phyloP scores from a whole-genome alignment of 441 rosid species.

The Aleurites moluccanus region DNA sequence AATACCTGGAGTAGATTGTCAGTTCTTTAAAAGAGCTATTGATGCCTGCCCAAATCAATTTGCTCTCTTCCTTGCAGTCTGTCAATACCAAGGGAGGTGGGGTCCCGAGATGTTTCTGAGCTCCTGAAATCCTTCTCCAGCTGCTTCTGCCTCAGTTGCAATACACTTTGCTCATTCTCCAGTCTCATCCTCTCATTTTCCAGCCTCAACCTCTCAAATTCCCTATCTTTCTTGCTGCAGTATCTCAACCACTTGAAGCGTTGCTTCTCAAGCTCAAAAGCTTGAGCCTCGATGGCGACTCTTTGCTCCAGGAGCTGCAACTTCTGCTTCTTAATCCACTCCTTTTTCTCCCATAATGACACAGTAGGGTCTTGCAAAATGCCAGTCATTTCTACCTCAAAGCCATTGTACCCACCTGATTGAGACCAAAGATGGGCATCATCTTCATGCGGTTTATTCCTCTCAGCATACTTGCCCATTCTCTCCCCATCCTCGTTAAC shows the following conservation, averaged over 20 bases:
- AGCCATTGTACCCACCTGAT: constrained; percentile 25
- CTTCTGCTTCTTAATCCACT: constrained; percentile 44
- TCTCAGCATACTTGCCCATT: constrained; percentile 19
- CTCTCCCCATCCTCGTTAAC: constrained; percentile 28
- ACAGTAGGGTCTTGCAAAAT: constrained; percentile 35
- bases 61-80: constrained; percentile 34
- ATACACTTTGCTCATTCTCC: constrained; percentile 42
- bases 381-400: constrained; percentile 42
- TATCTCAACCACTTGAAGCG: constrained; percentile 61
- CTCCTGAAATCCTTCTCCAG: constrained; percentile 37
- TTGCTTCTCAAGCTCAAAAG: constrained; percentile 59
- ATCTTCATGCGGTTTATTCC: constrained; percentile 27
- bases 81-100: constrained; percentile 31
- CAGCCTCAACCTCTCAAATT: constrained; percentile 50
- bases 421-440: constrained; percentile 32
- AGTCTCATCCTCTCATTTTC: constrained; percentile 54
- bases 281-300: constrained; percentile 38
- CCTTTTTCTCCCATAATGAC: constrained; percentile 35
- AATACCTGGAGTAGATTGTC: constrained; percentile 6
- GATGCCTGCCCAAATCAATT: constrained; percentile 31
- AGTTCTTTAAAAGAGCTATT: constrained; percentile 20
- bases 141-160: constrained; percentile 48
- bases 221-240: constrained; percentile 56
- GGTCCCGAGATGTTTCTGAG: constrained; percentile 34
- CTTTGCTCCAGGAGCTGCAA: constrained; percentile 46